These are phyloP conservation scores for Fragaria vesca DNA, from an alignment of 306 rosid genomes.

Conservation along the genomic window DNA sequence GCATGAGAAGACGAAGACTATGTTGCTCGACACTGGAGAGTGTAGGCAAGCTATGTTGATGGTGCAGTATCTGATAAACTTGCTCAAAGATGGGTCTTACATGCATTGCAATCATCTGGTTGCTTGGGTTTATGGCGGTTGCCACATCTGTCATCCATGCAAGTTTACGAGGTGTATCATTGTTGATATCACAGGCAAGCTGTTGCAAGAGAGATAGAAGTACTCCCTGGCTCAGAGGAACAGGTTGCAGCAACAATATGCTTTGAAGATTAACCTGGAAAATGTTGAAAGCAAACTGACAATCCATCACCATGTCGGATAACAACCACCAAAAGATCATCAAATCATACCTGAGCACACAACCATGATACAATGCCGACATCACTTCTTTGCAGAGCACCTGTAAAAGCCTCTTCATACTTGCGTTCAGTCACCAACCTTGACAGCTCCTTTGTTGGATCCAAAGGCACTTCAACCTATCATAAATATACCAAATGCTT, in stretches of 20 bases:
- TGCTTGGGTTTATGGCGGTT: constrained; percentile 53
- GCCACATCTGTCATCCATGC: constrained; percentile 93
- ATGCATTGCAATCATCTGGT: constrained; percentile 72
- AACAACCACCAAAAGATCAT: background rate
- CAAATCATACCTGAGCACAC: constrained; percentile 72
- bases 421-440: constrained; percentile 76
- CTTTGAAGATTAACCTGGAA: constrained; percentile 79
- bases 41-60: constrained; percentile 70
- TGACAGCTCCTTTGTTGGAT: constrained; percentile 86
- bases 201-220: constrained; percentile 94
- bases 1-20: constrained; percentile 72
- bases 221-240: constrained; percentile 96
- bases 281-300: background rate
- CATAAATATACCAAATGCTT: constrained; percentile 11
- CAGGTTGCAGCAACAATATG: constrained; percentile 60
- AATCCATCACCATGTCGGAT: background rate
- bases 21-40: constrained; percentile 51
- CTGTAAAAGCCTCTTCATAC: constrained; percentile 87
- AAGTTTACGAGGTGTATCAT: constrained; percentile 55
- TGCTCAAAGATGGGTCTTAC: constrained; percentile 84
- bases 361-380: constrained; percentile 93
- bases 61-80: constrained; percentile 89
- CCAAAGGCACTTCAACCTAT: constrained; percentile 86
- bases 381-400: constrained; percentile 88
- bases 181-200: constrained; percentile 81